These are phyloP conservation scores for Hymenoscyphus albidus DNA, from an alignment of 2,329 filamentous ascomycete genomes.

Conservation along the genomic window DNA sequence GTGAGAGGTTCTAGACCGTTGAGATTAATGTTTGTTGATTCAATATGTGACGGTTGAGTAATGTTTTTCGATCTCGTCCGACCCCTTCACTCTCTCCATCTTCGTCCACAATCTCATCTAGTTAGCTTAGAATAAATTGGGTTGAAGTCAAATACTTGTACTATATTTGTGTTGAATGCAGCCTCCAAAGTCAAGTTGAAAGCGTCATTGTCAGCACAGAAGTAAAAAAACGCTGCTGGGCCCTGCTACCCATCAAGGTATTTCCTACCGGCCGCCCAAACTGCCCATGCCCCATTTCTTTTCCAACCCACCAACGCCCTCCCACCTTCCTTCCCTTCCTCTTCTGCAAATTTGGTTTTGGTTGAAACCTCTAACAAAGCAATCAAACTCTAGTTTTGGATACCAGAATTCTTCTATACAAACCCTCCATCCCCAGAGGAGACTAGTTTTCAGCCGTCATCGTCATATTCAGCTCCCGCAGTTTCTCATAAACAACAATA, in stretches of 20 bases:
- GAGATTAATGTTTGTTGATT: too few species aligned
- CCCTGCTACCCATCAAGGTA: slow-evolving; percentile 9
- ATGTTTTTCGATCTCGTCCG: too few species aligned
- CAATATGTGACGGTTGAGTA: too few species aligned
- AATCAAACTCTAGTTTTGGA: not conserved
- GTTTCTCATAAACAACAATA: slow-evolving; percentile 3
- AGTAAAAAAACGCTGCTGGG: not conserved
- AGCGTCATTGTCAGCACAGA: slow-evolving; percentile 1
- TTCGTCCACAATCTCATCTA: not conserved
- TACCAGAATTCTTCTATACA: not conserved
- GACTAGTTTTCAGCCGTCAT: not conserved
- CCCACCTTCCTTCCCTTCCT: not conserved
- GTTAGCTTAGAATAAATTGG: not conserved
- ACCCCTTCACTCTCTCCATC: too few species aligned
- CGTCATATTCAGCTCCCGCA: not conserved
- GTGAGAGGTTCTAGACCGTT: too few species aligned
- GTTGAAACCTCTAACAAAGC: not conserved
- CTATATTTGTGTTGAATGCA: not conserved
- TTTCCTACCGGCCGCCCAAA: not conserved
- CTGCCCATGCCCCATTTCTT: slow-evolving; percentile 1
- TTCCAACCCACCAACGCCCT: not conserved
- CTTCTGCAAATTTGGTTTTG: not conserved
- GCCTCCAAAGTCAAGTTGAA: not conserved
- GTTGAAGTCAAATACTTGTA: not conserved
- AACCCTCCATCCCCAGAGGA: not conserved